phyloP scores from a whole-genome alignment of 192 early-diverging fungal species.

The Allomyces macrogynus region DNA sequence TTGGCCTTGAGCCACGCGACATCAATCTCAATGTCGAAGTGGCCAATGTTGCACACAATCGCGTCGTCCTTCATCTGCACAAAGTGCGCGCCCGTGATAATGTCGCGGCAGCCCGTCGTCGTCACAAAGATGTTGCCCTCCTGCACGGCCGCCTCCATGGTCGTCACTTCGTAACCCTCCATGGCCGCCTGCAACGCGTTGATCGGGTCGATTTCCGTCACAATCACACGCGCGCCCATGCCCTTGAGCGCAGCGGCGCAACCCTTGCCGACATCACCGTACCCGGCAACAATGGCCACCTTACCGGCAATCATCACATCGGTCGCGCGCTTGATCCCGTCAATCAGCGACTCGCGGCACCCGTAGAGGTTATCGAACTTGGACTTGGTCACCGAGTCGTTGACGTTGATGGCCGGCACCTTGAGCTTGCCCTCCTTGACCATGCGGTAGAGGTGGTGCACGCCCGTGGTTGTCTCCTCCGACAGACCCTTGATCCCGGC shows the following conservation, averaged over 20 bases:
- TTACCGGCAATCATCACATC: conserved; percentile 99
- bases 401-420: conserved; percentile 98
- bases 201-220: conserved; percentile 98
- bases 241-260: conserved; percentile 91
- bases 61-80: conserved; percentile 88
- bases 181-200: conserved; percentile 98
- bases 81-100: conserved; percentile 88
- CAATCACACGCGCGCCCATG: conserved; percentile 94
- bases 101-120: conserved; percentile 96
- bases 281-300: conserved; percentile 92
- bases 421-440: conserved; percentile 87
- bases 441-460: conserved; percentile 99
- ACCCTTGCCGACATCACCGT: conserved; percentile 99
- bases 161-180: conserved; percentile 99
- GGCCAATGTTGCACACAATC: conserved; percentile 99
- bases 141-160: conserved; percentile 81
- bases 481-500: conserved; percentile 79
- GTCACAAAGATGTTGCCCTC: conserved; percentile 98
- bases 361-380: conserved; percentile 99
- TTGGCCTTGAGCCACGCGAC: conserved; percentile 96
- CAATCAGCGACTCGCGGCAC: conserved; percentile 96
- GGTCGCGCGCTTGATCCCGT: conserved; percentile 99
- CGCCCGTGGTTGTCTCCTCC: conserved; percentile 99
- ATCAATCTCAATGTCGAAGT: conserved; percentile 98
- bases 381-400: conserved; percentile 98